A percentile compares a stretch with the other conserved stretches of the same genome.
Conservation (phyloP, 768 basidiomycete genomes). For the Tylopilus rubrobrunneus region DNA sequence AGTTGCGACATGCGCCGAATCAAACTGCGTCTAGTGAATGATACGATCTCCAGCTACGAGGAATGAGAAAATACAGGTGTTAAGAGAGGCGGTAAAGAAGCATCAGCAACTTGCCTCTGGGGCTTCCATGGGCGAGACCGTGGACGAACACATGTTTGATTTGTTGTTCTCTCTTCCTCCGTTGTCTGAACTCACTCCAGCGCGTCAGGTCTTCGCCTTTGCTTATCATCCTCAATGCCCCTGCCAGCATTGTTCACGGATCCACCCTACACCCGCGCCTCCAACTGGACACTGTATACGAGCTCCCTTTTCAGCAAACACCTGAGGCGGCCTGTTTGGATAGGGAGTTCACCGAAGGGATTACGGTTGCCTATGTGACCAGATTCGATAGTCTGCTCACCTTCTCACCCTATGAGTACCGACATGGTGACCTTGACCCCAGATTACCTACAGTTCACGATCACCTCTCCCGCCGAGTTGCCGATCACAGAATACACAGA, state of each 20-base stretch:
- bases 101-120: constrained; percentile 62
- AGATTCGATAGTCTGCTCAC: constrained; percentile 53
- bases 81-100: constrained; percentile 57
- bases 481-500: constrained; percentile 69
- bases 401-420: neutral
- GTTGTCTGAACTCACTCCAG: neutral
- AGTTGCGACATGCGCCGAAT: constrained; percentile 1
- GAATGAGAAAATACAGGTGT: constrained; percentile 48
- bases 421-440: neutral
- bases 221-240: constrained; percentile 56
- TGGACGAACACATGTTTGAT: constrained; percentile 90
- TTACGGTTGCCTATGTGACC: constrained; percentile 92
- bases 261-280: constrained; percentile 65
- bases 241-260: constrained; percentile 72
- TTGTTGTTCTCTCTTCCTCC: constrained; percentile 14
- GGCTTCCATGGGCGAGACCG: constrained; percentile 64
- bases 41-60: constrained; percentile 14
- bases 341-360: constrained; percentile 91
- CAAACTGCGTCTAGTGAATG: neutral
- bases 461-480: constrained; percentile 85
- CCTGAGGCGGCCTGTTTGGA: constrained; percentile 68
- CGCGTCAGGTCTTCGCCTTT: constrained; percentile 61
- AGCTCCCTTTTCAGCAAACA: constrained; percentile 85
- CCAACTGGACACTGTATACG: constrained; percentile 82
- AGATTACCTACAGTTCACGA: constrained; percentile 82